A percentile compares a stretch with the other conserved stretches of the same genome.
Evolutionary conservation across 1,284 basidiomycete species (phyloP).

Genomic region (Athelia sp.): DNA sequence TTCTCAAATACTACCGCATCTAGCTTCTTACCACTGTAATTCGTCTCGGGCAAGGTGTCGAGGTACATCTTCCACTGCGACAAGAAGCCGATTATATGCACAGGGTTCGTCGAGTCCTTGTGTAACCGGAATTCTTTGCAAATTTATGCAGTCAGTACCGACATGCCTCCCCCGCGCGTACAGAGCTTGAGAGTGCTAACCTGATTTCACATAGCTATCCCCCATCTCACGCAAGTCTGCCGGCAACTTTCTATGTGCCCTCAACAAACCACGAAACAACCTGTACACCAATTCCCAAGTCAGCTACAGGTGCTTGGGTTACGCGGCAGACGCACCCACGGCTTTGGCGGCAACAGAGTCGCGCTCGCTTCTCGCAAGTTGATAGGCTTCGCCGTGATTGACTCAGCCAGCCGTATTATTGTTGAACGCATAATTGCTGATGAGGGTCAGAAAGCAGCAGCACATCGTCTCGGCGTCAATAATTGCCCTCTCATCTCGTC

Average conservation of each 20-base stretch:
- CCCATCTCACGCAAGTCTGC: conserved; percentile 82
- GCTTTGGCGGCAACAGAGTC: conserved; percentile 76
- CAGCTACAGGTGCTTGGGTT: neutral
- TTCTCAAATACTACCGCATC: conserved; percentile 78
- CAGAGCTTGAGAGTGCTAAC: conserved; percentile 33
- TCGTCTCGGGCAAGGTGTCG: conserved; percentile 56
- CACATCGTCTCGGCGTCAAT: no score
- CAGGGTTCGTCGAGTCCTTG: conserved; percentile 73
- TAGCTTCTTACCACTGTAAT: conserved; percentile 66
- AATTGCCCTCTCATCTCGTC: no score
- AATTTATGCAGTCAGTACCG: neutral
- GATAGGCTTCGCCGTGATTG: conserved; percentile 55
- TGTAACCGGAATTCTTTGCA: conserved; percentile 79
- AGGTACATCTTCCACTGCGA: conserved; percentile 92
- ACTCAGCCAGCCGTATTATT: conserved; percentile 53
- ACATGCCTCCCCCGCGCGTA: no score
- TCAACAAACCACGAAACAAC: conserved; percentile 75
- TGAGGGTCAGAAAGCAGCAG: no score
- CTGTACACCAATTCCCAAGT: conserved; percentile 32
- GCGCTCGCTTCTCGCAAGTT: conserved; percentile 65
- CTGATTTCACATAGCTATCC: conserved; percentile 84
- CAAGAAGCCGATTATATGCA: conserved; percentile 88
- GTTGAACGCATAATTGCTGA: conserved; percentile 41
- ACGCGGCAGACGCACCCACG: conserved; percentile 41
- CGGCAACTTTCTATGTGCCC: conserved; percentile 74